Conservation (phyloP, 345 rosid genomes). For the Alliaria petiolata region DNA sequence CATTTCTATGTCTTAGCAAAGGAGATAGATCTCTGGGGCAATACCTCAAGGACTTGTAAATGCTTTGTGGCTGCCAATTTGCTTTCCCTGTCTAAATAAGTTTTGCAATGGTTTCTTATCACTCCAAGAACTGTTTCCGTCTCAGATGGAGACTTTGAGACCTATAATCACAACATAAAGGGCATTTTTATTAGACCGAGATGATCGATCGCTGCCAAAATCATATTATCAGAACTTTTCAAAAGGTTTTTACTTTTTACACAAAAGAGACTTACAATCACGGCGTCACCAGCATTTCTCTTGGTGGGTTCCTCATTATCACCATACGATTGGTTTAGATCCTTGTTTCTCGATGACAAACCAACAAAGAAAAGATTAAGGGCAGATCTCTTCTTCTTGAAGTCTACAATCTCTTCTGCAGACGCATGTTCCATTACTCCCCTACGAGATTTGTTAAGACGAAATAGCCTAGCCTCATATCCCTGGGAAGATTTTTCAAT, state of each 20-base stretch:
- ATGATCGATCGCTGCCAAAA: neutral
- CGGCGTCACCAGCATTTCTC: slow-evolving; percentile 61
- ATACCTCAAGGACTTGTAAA: slow-evolving; percentile 76
- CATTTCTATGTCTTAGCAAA: neutral
- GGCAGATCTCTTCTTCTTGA: slow-evolving; percentile 73
- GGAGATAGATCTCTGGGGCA: neutral
- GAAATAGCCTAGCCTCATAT: slow-evolving; percentile 89
- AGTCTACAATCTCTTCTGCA: slow-evolving; percentile 78
- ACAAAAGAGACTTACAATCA: slow-evolving; percentile 53
- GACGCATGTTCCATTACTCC: slow-evolving; percentile 68
- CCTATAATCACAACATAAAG: slow-evolving; percentile 38
- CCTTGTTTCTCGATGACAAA: slow-evolving; percentile 51
- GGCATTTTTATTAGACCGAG: neutral
- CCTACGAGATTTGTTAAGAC: slow-evolving; percentile 62
- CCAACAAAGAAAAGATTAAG: slow-evolving; percentile 76
- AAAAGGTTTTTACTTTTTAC: too few relatives aligned
- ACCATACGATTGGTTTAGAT: slow-evolving; percentile 32
- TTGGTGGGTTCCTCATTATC: slow-evolving; percentile 44
- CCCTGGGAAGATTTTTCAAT: slow-evolving; percentile 42
- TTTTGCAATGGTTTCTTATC: slow-evolving; percentile 68
- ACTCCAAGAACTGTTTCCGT: slow-evolving; percentile 88
- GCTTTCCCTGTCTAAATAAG: slow-evolving; percentile 52
- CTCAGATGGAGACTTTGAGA: slow-evolving; percentile 83
- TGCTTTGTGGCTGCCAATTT: slow-evolving; percentile 65
- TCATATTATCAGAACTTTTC: too few relatives aligned